Evolutionary conservation across 2,329 filamentous ascomycete species (phyloP), one percentile per base, ranked within the genome.

Genomic region (Penicillium sp.): DNA sequence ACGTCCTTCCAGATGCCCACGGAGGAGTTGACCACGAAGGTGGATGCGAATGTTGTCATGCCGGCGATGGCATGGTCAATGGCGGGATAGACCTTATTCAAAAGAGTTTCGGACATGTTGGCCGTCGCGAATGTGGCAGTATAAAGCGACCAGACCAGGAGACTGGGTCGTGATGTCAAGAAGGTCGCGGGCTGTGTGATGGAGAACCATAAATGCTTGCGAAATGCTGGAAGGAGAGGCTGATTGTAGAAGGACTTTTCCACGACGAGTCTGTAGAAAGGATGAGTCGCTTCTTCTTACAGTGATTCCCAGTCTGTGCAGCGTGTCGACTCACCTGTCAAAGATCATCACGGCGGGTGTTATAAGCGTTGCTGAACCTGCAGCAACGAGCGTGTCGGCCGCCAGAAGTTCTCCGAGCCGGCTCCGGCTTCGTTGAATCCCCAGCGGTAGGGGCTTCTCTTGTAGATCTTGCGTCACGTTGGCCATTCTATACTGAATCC

Each of bases 41-140:
- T 89, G 32, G 84, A 82, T 55, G 79, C 71, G 68, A 95, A 94
- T 58, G 94, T 94, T 48, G 79, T 66, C 2, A 81, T 77, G 41
- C 87, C 87, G 7, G 83, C 74, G 1, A 86, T 88, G 19, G 85
- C 81, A 55, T 70, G 9, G 81, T 76, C 37, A 78, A 73, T 17
- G 64, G 67, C 59, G 73, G 68, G 42, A 65, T 63, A 59, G 32
- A 57, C 15, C 77, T 53, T n/a, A 82, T 85, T 11, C 82, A 83
- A 41, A 78, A 79, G 64, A 1, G 89, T 94, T 69, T 95, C 89
- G 61, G 93, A 78, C 4, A 77, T 70, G 72, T 94, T 94, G 52
- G 88, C 88, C 1, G 85, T 87, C n/a, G 89, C 71, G 69, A 94
- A 94, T 36, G 89, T 95, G 53, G 86, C 83, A 44, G 83, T 85